Evolutionary conservation across 78 protist species (phyloP).

Genomic region (Mastigamoeba balamuthi): DNA sequence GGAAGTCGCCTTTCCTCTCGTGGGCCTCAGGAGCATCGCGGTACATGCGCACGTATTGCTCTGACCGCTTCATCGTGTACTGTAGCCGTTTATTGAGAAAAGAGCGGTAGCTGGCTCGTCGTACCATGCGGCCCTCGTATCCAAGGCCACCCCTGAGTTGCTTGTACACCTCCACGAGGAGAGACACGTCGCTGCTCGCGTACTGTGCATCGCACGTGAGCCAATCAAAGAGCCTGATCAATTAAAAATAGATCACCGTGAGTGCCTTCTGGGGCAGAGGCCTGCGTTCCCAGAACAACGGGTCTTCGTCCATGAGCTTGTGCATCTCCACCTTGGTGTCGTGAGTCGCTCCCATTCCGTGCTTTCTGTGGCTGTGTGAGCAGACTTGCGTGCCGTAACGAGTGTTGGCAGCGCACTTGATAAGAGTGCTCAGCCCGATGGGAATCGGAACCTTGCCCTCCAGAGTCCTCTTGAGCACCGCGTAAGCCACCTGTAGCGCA

Average conservation of each 20-base stretch:
- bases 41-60: too few relatives aligned
- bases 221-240: too few relatives aligned
- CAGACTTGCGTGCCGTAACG: neutral
- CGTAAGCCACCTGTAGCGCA: neutral
- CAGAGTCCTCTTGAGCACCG: neutral
- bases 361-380: neutral
- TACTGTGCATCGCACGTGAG: neutral
- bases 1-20: too few relatives aligned
- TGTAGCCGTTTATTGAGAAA: too few relatives aligned
- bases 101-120: too few relatives aligned
- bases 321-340: neutral
- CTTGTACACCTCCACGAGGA: neutral
- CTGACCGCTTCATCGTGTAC: too few relatives aligned
- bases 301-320: neutral
- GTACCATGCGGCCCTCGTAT: too few relatives aligned
- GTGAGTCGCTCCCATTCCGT: neutral
- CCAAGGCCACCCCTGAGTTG: neutral
- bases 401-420: neutral
- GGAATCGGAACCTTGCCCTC: neutral
- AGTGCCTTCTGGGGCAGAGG: neutral
- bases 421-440: neutral
- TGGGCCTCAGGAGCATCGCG: too few relatives aligned
- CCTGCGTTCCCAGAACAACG: neutral
- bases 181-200: neutral
- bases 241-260: too few relatives aligned